phyloP scores from a whole-genome alignment of 2,329 filamentous ascomycete species.

The Thielaviopsis ethacetica region DNA sequence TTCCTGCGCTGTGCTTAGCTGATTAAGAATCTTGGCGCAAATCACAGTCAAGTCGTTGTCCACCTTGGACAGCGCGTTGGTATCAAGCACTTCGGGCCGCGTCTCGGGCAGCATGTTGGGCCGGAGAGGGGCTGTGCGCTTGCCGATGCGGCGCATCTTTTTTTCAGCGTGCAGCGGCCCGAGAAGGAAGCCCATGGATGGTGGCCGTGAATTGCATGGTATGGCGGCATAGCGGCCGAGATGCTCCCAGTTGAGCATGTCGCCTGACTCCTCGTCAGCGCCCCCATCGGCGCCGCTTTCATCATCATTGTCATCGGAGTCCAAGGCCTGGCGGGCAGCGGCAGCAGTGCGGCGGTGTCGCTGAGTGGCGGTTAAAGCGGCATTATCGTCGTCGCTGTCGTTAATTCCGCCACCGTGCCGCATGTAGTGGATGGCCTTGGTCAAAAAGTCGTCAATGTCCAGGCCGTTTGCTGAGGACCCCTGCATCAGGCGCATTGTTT shows the following conservation, averaged over 20 bases:
- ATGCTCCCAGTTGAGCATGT: constrained; percentile 72
- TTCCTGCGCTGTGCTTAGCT: constrained; percentile 35
- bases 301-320: constrained; percentile 17
- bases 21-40: constrained; percentile 56
- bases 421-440: constrained; percentile 83
- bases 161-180: constrained; percentile 84
- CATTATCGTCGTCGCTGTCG: constrained; percentile 31
- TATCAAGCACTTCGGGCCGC: constrained; percentile 60
- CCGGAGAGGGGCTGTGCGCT: constrained; percentile 55
- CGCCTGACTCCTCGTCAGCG: constrained; percentile 49
- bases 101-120: constrained; percentile 53
- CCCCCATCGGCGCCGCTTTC: constrained; percentile 30
- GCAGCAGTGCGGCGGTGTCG: constrained; percentile 25
- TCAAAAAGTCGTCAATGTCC: constrained; percentile 81
- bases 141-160: constrained; percentile 52
- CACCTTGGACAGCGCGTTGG: constrained; percentile 59
- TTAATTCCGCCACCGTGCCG: constrained; percentile 42
- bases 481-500: constrained; percentile 55
- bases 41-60: constrained; percentile 65
- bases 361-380: constrained; percentile 29
- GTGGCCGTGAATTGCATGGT: constrained; percentile 55
- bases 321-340: constrained; percentile 15
- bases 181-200: constrained; percentile 68
- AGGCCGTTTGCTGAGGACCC: constrained; percentile 60
- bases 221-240: constrained; percentile 65